Evolutionary conservation across 2,329 filamentous ascomycete species (phyloP).

Genomic region (Bipolaris sorokiniana): DNA sequence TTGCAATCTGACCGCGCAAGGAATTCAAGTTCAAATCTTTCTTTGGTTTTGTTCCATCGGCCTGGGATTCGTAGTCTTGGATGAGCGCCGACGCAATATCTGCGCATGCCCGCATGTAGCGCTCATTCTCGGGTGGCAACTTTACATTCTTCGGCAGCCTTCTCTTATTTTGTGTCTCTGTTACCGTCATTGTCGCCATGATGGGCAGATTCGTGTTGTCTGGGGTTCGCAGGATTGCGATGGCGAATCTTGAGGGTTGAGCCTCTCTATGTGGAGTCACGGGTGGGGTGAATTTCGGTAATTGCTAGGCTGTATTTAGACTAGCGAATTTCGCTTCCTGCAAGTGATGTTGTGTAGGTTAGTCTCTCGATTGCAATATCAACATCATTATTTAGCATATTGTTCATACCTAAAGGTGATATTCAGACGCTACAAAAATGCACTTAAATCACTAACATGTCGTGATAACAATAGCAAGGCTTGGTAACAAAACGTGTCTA

Average conservation of each 20-base stretch:
- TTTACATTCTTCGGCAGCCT: slow-evolving; percentile 73
- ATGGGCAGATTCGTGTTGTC: slow-evolving; percentile 31
- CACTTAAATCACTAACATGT: no score
- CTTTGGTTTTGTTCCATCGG: slow-evolving; percentile 72
- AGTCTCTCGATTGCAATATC: neutral
- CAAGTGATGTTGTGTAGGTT: neutral
- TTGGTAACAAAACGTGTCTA: no score
- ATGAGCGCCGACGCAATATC: slow-evolving; percentile 94
- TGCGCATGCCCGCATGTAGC: slow-evolving; percentile 90
- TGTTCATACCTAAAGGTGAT: no score
- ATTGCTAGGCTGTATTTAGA: slow-evolving; percentile 9
- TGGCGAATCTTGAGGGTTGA: slow-evolving; percentile 27
- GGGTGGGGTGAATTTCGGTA: slow-evolving; percentile 29
- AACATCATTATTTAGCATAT: neutral
- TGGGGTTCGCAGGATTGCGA: slow-evolving; percentile 19
- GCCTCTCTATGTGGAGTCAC: slow-evolving; percentile 36
- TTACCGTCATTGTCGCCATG: slow-evolving; percentile 70
- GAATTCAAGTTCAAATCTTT: slow-evolving; percentile 94
- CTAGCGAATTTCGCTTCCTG: slow-evolving; percentile 16
- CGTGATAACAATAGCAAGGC: no score
- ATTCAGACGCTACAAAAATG: slow-evolving; percentile 4
- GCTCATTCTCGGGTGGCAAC: slow-evolving; percentile 89
- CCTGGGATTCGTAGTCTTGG: slow-evolving; percentile 86
- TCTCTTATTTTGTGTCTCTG: slow-evolving; percentile 56
- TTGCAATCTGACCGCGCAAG: slow-evolving; percentile 83